Percentiles rank a stretch among this genome's conserved stretches.
Evolutionary conservation across 352 stramenopile species (phyloP).

Genomic region (Pythium sp.): DNA sequence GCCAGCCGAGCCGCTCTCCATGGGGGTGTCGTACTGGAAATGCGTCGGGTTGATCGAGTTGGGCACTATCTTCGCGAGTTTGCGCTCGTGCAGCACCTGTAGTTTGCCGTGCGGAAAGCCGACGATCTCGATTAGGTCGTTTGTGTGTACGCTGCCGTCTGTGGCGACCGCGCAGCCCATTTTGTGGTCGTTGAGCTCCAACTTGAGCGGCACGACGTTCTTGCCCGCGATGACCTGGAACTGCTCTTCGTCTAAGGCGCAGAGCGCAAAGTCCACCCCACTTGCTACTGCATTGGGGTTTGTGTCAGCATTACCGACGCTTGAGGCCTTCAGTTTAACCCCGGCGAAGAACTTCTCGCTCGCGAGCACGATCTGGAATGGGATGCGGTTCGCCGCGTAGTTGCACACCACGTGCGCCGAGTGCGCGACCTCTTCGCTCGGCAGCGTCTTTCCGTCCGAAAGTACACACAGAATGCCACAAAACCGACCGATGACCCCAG

Average conservation of each 20-base stretch:
- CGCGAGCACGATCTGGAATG: slow-evolving; percentile 46
- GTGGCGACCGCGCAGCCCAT: slow-evolving; percentile 34
- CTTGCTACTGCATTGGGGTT: slow-evolving; percentile 12
- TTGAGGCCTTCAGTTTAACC: slow-evolving; percentile 20
- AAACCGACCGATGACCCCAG: slow-evolving; percentile 49
- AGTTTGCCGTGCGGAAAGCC: slow-evolving; percentile 57
- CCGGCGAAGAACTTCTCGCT: slow-evolving; percentile 50
- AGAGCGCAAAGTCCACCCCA: slow-evolving; percentile 40
- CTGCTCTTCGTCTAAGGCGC: slow-evolving; percentile 50
- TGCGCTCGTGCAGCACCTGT: slow-evolving; percentile 41
- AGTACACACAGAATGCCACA: slow-evolving; percentile 49
- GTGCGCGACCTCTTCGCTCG: slow-evolving; percentile 32
- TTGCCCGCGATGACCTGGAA: slow-evolving; percentile 40
- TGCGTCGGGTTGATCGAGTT: slow-evolving; percentile 54
- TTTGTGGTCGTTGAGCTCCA: slow-evolving; percentile 61
- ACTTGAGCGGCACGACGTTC: slow-evolving; percentile 41
- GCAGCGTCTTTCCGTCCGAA: slow-evolving; percentile 44
- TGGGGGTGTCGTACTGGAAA: slow-evolving; percentile 42
- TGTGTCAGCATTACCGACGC: not conserved
- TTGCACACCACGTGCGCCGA: slow-evolving; percentile 51
- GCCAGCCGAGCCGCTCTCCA: slow-evolving; percentile 37
- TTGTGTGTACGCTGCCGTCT: slow-evolving; percentile 19
- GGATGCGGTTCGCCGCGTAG: slow-evolving; percentile 33
- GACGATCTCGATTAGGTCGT: slow-evolving; percentile 46
- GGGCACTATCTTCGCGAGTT: slow-evolving; percentile 34